Conservation (phyloP, 179 eudicot genomes). For the Pouteria campechiana region DNA sequence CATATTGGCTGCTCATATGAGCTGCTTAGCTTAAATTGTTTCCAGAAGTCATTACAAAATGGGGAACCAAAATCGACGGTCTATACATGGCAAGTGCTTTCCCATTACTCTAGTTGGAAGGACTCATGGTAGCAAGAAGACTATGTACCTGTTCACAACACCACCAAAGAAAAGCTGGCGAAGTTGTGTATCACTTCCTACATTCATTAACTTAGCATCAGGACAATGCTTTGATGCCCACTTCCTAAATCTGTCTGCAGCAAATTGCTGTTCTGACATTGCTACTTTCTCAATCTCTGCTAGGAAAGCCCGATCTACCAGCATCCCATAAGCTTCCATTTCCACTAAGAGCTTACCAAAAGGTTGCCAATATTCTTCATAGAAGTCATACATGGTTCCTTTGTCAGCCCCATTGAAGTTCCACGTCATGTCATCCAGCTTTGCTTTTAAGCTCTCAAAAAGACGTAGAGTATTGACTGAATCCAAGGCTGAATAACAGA, state of each 20-base stretch:
- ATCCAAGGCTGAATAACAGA: constrained; percentile 85
- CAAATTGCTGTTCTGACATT: constrained; percentile 63
- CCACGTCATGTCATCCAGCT: constrained; percentile 55
- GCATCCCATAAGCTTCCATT: constrained; percentile 94
- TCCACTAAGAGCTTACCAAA: constrained; percentile 82
- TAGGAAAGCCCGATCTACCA: constrained; percentile 83
- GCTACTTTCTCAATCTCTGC: constrained; percentile 88
- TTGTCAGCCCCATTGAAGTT: constrained; percentile 27
- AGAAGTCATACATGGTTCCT: constrained; percentile 69
- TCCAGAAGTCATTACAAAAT: too few relatives aligned
- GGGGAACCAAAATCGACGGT: too few relatives aligned
- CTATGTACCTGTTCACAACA: constrained; percentile 49
- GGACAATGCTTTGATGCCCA: constrained; percentile 92
- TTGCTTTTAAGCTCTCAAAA: constrained; percentile 61
- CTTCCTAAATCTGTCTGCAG: constrained; percentile 69
- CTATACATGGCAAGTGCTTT: too few relatives aligned
- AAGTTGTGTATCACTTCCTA: constrained; percentile 92
- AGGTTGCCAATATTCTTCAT: constrained; percentile 75
- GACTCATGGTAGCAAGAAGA: too few relatives aligned
- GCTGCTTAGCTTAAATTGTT: too few relatives aligned
- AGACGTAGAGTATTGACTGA: constrained; percentile 84
- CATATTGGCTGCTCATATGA: too few relatives aligned
- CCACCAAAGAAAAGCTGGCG: constrained; percentile 92
- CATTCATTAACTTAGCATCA: constrained; percentile 86
- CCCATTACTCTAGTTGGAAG: too few relatives aligned